Percentiles rank a stretch among this genome's conserved stretches.
Conservation (phyloP, 108 stramenopile genomes). For the Seminavis robusta region DNA sequence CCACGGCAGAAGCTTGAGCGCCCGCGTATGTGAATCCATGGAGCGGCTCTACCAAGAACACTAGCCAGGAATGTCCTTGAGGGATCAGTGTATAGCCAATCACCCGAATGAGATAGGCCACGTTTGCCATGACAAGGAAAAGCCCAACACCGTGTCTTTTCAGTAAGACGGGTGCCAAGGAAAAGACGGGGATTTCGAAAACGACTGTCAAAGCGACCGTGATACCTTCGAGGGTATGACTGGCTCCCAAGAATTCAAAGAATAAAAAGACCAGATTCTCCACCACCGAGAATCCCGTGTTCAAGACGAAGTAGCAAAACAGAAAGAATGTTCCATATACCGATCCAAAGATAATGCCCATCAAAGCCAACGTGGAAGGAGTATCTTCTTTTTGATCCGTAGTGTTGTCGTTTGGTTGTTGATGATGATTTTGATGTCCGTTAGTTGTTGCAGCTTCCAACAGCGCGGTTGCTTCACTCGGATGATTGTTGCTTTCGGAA, state of each 20-base stretch:
- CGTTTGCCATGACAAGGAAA: constrained; percentile 33
- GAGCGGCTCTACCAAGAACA: constrained; percentile 54
- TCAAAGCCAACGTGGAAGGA: no score
- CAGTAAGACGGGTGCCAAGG: constrained; percentile 44
- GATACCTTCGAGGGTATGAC: constrained; percentile 12
- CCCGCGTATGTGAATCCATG: constrained; percentile 68
- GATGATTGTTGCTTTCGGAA: no score
- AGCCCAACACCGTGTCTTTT: constrained; percentile 22
- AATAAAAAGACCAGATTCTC: constrained; percentile 45
- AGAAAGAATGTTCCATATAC: not conserved
- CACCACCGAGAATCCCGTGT: constrained; percentile 36
- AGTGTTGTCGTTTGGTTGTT: no score
- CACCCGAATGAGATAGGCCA: constrained; percentile 52
- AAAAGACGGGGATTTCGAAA: constrained; percentile 67
- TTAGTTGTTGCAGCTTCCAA: no score
- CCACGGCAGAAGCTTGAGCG: constrained; percentile 34
- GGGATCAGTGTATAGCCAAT: constrained; percentile 58
- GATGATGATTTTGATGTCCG: no score
- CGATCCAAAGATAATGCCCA: not conserved
- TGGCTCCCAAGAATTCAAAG: constrained; percentile 40
- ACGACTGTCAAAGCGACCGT: constrained; percentile 55
- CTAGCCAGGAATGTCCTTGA: constrained; percentile 18
- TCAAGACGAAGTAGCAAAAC: constrained; percentile 19
- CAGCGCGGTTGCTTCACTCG: no score
- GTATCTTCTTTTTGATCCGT: no score